Evolutionary conservation across 257 asterid genomes (phyloP), one percentile per base, ranked within the genome.

Genomic region (Euphrasia confusa): DNA sequence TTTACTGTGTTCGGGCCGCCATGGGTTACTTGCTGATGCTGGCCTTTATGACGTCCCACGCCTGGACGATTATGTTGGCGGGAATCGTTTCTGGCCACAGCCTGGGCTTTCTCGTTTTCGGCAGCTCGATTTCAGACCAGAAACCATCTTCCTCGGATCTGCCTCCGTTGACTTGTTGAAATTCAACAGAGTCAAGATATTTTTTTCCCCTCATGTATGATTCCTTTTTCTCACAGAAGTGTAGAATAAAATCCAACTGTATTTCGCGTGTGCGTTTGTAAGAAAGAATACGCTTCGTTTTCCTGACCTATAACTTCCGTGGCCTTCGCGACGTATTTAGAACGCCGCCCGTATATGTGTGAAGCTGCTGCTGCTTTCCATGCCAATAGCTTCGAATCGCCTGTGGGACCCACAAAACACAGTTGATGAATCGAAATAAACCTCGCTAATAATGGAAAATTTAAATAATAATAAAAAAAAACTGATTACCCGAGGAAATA

Each of bases 351-450:
- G 21, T 89, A 89, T 0, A 92, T 78, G 74, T 86, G 80, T 4
- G 84, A 74, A 45, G 95, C 96, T 3, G 72, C 78, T 21, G 95
- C 90, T 27, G 97, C 99, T 76, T 92, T 92, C 73, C 69, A 75
- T 4, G 90, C 78, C 68, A 81, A 39, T 14, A 76, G 79, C 80
- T 77, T 77, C 77, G 78, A 33, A 61, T 92, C 93, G 49, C 84
- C 98, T 91, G 95, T 21, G 33, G 18, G 52, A 45, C 52, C 54
- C 18, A 5, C 10, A 49, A 59, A 2, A 13, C 14, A 54, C 10
- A n/a, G 10, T 10, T 35, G 17, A 45, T 2, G 10, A 54, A 50
- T 50, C 10, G 55, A 45, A 45, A 42, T 21, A 21, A 21, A 21
- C 24, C 24, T 3, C 5, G n/a, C 2, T 42, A 15, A 17, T 1